A percentile compares a stretch with the other conserved stretches of the same genome.
phyloP scores from a whole-genome alignment of 140 eudicot genomes.

The Oenanthe javanica region DNA sequence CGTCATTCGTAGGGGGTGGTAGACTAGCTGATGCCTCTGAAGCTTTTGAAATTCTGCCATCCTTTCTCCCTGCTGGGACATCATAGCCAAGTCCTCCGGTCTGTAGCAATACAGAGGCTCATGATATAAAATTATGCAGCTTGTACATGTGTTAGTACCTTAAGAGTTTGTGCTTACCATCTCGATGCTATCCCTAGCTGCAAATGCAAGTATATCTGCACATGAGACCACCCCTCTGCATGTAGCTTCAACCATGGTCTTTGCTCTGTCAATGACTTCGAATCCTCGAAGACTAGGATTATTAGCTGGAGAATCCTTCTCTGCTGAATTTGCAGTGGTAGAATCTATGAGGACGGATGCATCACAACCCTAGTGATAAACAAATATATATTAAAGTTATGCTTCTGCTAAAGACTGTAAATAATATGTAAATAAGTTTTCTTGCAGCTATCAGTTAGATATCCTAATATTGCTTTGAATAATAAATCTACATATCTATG shows the following conservation, averaged over 20 bases:
- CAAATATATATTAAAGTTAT: constrained; percentile 22
- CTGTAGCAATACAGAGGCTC: constrained; percentile 10
- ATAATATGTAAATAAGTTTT: neutral
- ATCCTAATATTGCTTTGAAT: neutral
- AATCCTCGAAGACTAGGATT: constrained; percentile 73
- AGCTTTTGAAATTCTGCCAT: constrained; percentile 47
- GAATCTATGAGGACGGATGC: constrained; percentile 75
- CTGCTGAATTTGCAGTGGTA: constrained; percentile 56
- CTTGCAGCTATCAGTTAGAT: neutral
- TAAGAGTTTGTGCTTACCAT: constrained; percentile 30
- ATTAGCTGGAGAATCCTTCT: constrained; percentile 73
- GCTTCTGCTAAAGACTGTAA: constrained; percentile 39
- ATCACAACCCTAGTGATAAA: constrained; percentile 59
- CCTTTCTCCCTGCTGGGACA: constrained; percentile 74
- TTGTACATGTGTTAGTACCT: neutral
- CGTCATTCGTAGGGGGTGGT: constrained; percentile 42
- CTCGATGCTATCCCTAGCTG: constrained; percentile 72
- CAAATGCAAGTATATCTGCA: constrained; percentile 82
- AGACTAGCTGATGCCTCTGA: constrained; percentile 35
- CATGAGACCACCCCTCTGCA: constrained; percentile 70
- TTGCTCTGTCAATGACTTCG: constrained; percentile 51
- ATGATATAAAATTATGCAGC: neutral
- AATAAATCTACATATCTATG: neutral
- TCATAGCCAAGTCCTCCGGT: constrained; percentile 62
- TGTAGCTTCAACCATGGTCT: constrained; percentile 48